Percentiles rank a stretch among this genome's conserved stretches.
Evolutionary conservation across 2,329 filamentous ascomycete species (phyloP).

Genomic region (Sporothrix brunneoviolacea): DNA sequence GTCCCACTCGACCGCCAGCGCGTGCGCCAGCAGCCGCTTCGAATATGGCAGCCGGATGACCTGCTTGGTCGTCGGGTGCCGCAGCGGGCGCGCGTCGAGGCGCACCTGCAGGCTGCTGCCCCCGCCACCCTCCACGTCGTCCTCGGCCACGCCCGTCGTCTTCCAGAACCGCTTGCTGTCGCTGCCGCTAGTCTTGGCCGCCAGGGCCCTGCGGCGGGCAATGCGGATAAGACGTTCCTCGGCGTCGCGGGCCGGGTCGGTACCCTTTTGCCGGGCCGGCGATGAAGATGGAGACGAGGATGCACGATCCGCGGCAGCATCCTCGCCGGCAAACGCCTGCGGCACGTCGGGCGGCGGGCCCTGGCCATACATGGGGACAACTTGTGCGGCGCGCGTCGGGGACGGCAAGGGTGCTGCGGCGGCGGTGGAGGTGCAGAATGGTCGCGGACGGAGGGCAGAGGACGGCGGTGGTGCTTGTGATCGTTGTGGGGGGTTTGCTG

Average conservation of each 20-base stretch:
- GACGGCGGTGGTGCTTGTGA: neutral
- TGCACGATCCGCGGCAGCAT: too few relatives aligned
- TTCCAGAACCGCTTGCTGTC: constrained; percentile 69
- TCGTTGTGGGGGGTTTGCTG: neutral
- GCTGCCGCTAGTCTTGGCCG: constrained; percentile 39
- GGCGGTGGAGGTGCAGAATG: neutral
- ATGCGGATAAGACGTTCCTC: constrained; percentile 31
- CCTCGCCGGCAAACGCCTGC: constrained; percentile 2
- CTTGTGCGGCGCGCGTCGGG: constrained; percentile 31
- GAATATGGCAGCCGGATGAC: constrained; percentile 64
- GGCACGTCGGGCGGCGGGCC: constrained; percentile 55
- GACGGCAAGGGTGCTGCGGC: neutral
- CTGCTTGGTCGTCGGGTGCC: constrained; percentile 65
- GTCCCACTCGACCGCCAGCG: constrained; percentile 92
- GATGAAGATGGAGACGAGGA: constrained; percentile 21
- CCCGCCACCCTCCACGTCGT: constrained; percentile 43
- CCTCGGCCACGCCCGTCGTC: constrained; percentile 64
- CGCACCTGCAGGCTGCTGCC: constrained; percentile 39
- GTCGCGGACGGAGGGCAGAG: neutral
- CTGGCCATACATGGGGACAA: constrained; percentile 46
- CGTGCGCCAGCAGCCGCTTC: constrained; percentile 76
- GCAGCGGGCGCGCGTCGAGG: constrained; percentile 71
- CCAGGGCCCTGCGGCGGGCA: constrained; percentile 45
- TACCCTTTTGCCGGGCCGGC: constrained; percentile 14
- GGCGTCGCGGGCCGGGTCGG: constrained; percentile 31